A percentile compares a stretch with the other conserved stretches of the same genome.
These are phyloP conservation scores for Epichloe uncinata DNA, from an alignment of 2,329 filamentous ascomycete genomes.

Conservation along the genomic window DNA sequence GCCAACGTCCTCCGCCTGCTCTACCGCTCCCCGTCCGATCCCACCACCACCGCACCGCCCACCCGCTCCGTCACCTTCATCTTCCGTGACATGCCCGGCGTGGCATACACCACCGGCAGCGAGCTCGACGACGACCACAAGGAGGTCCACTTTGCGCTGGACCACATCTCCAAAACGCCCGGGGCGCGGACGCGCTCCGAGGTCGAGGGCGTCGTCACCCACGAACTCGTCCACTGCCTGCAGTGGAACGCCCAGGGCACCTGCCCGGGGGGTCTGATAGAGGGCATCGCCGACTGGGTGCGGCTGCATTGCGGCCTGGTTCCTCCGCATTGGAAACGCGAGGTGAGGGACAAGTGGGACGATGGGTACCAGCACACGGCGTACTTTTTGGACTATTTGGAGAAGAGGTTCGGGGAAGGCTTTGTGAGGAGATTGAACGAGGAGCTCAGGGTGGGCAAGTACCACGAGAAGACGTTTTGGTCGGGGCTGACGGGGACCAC, in stretches of 20 bases:
- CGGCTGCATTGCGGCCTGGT: slow-evolving; percentile 57
- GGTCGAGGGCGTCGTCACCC: slow-evolving; percentile 70
- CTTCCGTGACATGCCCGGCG: slow-evolving; percentile 64
- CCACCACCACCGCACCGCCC: slow-evolving; percentile 34
- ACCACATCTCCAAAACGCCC: slow-evolving; percentile 50
- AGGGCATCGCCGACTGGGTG: slow-evolving; percentile 91
- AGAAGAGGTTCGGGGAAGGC: slow-evolving; percentile 47
- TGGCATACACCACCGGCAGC: slow-evolving; percentile 76
- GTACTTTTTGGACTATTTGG: slow-evolving; percentile 81
- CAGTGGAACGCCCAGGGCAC: slow-evolving; percentile 56
- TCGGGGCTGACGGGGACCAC: slow-evolving; percentile 49
- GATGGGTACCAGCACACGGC: slow-evolving; percentile 81
- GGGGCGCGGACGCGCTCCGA: slow-evolving; percentile 38
- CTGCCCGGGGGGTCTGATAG: slow-evolving; percentile 69
- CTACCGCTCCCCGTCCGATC: slow-evolving; percentile 40
- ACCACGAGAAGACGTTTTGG: slow-evolving; percentile 57
- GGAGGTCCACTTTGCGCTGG: slow-evolving; percentile 76
- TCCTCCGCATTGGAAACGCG: slow-evolving; percentile 72
- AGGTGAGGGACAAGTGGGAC: slow-evolving; percentile 57
- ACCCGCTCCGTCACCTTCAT: slow-evolving; percentile 79
- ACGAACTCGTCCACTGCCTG: slow-evolving; percentile 92
- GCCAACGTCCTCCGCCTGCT: slow-evolving; percentile 57
- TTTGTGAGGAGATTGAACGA: slow-evolving; percentile 54
- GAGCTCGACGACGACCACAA: slow-evolving; percentile 79
- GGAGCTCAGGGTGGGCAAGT: slow-evolving; percentile 46